Evolutionary conservation across 164 flowering plant genomes (phyloP).

Genomic region (Vitis riparia): DNA sequence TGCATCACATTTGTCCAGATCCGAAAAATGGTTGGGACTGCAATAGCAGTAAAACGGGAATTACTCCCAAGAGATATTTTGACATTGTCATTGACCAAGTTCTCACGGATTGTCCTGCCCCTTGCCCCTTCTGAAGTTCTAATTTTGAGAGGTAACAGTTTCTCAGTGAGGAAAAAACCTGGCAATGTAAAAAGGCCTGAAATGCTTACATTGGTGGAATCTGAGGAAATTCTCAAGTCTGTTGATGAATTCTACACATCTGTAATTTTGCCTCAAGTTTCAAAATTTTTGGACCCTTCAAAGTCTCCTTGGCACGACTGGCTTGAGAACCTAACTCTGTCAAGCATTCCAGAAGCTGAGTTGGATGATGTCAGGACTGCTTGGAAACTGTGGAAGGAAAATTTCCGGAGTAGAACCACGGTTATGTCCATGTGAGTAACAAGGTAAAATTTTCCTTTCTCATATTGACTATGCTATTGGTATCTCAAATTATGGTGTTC

Average conservation of each 20-base stretch:
- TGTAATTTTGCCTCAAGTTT: conserved; percentile 58
- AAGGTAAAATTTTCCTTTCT: conserved; percentile 1
- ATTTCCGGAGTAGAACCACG: conserved; percentile 10
- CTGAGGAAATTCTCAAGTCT: conserved; percentile 52
- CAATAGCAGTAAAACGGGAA: conserved; percentile 83
- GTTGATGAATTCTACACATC: conserved; percentile 64
- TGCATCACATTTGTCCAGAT: conserved; percentile 44
- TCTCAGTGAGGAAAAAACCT: conserved; percentile 39
- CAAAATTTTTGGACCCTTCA: conserved; percentile 64
- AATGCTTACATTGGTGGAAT: conserved; percentile 54
- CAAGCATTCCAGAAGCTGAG: conserved; percentile 62
- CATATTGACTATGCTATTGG: neutral
- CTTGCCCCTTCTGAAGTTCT: conserved; percentile 91
- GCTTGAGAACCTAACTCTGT: conserved; percentile 63
- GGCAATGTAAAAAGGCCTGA: conserved; percentile 53
- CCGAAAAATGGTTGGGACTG: conserved; percentile 94
- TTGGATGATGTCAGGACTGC: conserved; percentile 71
- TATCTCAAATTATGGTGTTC: no score
- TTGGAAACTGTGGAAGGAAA: conserved; percentile 67
- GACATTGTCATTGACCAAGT: conserved; percentile 67
- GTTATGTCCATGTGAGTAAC: conserved; percentile 5
- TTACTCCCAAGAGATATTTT: conserved; percentile 74
- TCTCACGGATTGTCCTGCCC: conserved; percentile 78
- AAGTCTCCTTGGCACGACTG: conserved; percentile 78
- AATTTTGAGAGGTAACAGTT: conserved; percentile 65